Evolutionary conservation across 75 land plant genomes (phyloP).

Genomic region (Larix kaempferi): DNA sequence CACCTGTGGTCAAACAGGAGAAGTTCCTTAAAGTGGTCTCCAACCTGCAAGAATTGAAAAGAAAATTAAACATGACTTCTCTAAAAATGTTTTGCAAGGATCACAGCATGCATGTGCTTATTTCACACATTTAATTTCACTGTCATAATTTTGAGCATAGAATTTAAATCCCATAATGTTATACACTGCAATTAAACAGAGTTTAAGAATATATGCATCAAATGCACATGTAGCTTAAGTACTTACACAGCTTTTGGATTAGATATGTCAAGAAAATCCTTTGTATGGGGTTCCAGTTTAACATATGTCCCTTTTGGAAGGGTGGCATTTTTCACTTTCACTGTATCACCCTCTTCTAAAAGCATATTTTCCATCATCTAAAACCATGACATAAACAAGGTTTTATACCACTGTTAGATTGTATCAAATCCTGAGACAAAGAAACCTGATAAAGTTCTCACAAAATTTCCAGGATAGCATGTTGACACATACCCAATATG

Average conservation of each 20-base stretch:
- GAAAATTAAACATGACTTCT: too few relatives aligned
- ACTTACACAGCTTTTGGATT: conserved; percentile 36
- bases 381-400: not conserved
- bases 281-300: conserved; percentile 47
- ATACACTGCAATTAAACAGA: too few relatives aligned
- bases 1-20: conserved; percentile 58
- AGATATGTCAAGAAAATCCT: conserved; percentile 51
- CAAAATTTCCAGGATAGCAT: not conserved
- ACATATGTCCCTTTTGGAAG: conserved; percentile 46
- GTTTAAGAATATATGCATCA: too few relatives aligned
- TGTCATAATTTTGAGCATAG: too few relatives aligned
- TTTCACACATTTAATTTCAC: too few relatives aligned
- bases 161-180: too few relatives aligned
- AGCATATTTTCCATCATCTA: conserved; percentile 52
- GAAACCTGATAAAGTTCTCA: too few relatives aligned
- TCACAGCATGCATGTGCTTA: too few relatives aligned
- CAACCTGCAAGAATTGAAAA: not conserved
- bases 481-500: conserved; percentile 22
- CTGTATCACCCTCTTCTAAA: conserved; percentile 41
- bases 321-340: conserved; percentile 42
- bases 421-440: not conserved
- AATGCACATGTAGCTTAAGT: too few relatives aligned
- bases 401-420: too few relatives aligned
- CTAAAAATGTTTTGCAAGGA: too few relatives aligned
- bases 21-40: conserved; percentile 49